These are phyloP conservation scores for Takakia lepidozioides DNA, from an alignment of 225 moss, liverwort and hornwort genomes.

Conservation along the genomic window DNA sequence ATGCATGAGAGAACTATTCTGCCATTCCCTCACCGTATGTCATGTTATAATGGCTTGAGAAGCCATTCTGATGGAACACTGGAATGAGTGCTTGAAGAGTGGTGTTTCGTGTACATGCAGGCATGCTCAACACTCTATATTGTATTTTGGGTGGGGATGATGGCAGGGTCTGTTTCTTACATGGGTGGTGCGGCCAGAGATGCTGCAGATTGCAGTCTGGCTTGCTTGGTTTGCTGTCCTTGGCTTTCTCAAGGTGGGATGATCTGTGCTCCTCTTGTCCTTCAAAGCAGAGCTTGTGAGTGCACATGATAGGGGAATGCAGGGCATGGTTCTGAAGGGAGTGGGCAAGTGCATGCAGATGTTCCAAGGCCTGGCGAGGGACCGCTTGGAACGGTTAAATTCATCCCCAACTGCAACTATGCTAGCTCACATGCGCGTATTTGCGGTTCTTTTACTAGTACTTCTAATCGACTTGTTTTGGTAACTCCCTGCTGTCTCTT, in stretches of 20 bases:
- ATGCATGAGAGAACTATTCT: too few species aligned
- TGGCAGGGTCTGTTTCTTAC: slow-evolving; percentile 86
- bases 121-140: too few species aligned
- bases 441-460: slow-evolving; percentile 82
- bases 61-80: too few species aligned
- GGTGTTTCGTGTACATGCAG: too few species aligned
- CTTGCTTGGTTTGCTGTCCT: slow-evolving; percentile 94
- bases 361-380: slow-evolving; percentile 94
- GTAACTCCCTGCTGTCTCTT: slow-evolving; percentile 25
- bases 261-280: not conserved
- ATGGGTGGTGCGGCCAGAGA: slow-evolving; percentile 94
- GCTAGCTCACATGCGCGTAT: slow-evolving; percentile 80
- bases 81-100: too few species aligned
- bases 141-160: slow-evolving; percentile 4
- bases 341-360: slow-evolving; percentile 35
- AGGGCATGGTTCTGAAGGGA: not conserved
- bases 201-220: slow-evolving; percentile 90
- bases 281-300: not conserved
- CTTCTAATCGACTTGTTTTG: slow-evolving; percentile 79
- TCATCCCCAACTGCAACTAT: slow-evolving; percentile 90
- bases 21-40: too few species aligned
- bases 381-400: slow-evolving; percentile 93
- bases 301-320: not conserved
- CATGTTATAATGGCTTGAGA: too few species aligned
- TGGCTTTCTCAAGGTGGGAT: slow-evolving; percentile 77